phyloP scores from a whole-genome alignment of 2,329 filamentous ascomycete species.

The Cladosporium sp. region DNA sequence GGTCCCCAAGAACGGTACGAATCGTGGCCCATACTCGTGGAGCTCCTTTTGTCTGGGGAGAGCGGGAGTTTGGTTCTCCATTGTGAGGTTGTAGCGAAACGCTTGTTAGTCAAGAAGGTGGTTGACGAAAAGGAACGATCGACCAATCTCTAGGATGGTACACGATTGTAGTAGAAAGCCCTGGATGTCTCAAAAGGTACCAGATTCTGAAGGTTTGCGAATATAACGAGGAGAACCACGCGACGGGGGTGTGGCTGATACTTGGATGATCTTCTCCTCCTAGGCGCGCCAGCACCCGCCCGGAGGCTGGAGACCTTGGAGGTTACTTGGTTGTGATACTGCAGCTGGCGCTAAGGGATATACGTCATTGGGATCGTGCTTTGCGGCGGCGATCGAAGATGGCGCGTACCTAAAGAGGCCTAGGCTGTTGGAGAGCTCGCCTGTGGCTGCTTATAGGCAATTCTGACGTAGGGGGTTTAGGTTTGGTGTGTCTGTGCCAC shows the following conservation, averaged over 20 bases:
- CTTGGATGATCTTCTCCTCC: neutral
- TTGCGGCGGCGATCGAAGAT: slow-evolving; percentile 6
- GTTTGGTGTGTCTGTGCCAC: neutral
- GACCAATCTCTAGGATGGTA: neutral
- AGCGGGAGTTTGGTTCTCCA: neutral
- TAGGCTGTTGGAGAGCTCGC: neutral
- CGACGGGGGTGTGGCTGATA: slow-evolving; percentile 4
- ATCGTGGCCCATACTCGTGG: slow-evolving; percentile 3
- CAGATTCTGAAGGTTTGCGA: neutral
- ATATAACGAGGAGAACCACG: neutral
- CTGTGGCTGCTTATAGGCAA: slow-evolving; percentile 3
- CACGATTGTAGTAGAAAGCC: neutral
- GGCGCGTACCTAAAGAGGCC: neutral
- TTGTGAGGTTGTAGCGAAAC: neutral
- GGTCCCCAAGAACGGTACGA: neutral
- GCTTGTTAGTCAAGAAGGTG: neutral
- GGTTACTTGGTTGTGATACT: slow-evolving; percentile 1
- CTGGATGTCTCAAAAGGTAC: neutral
- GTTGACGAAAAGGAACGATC: neutral
- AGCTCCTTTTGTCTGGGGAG: slow-evolving; percentile 9
- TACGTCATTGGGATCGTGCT: slow-evolving; percentile 5
- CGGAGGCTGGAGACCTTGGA: slow-evolving; percentile 2
- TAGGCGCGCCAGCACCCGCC: neutral
- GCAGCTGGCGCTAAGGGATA: neutral
- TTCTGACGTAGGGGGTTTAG: neutral